Conservation (phyloP, 129 eudicot species). For the Tanacetum coccineum region DNA sequence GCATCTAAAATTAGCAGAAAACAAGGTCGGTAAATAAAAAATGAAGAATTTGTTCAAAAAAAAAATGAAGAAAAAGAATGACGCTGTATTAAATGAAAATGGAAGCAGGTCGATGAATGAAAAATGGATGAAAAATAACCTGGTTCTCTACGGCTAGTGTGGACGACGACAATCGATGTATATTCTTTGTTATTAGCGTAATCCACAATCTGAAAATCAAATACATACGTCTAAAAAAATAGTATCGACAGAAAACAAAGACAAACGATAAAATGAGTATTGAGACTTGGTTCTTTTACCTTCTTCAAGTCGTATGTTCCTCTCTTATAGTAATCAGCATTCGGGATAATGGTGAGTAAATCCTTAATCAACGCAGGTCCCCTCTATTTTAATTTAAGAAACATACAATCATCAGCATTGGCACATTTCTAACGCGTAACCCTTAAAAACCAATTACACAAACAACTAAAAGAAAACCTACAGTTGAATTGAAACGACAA, state of each 20-base stretch:
- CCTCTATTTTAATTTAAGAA: conserved; percentile 42
- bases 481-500: conserved; percentile 82
- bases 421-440: neutral
- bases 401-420: conserved; percentile 9
- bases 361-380: conserved; percentile 89
- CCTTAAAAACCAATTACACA: conserved; percentile 4
- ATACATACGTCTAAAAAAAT: neutral
- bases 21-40: neutral
- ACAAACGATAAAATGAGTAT: neutral
- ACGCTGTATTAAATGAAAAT: neutral
- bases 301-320: conserved; percentile 97
- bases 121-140: conserved; percentile 34
- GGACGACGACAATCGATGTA: conserved; percentile 84
- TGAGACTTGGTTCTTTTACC: conserved; percentile 30
- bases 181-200: conserved; percentile 82
- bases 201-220: conserved; percentile 60
- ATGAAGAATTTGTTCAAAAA: too few relatives aligned
- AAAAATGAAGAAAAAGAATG: neutral
- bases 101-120: neutral
- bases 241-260: neutral
- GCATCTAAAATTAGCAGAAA: conserved; percentile 50
- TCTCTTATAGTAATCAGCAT: conserved; percentile 76
- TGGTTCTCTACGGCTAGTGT: conserved; percentile 97
- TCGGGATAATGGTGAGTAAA: conserved; percentile 70
- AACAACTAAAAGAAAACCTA: conserved; percentile 29